These are phyloP conservation scores for Oenanthe javanica DNA, from an alignment of 140 eudicot species.

Conservation along the genomic window DNA sequence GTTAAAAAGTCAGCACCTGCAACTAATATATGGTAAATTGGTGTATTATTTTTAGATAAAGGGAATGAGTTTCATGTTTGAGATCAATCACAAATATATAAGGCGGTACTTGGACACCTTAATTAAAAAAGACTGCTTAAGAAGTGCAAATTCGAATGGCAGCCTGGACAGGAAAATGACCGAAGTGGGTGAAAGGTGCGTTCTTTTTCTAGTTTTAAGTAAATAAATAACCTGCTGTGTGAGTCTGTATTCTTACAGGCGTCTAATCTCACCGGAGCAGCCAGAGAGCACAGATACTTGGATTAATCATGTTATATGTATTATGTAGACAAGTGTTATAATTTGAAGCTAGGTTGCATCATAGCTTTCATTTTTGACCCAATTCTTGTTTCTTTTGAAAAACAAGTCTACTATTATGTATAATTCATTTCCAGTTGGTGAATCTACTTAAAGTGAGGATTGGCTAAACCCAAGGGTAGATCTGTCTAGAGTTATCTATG, in stretches of 20 bases:
- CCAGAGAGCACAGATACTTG: no score
- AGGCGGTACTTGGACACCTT: conserved; percentile 30
- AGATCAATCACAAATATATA: conserved; percentile 54
- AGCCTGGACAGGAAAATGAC: conserved; percentile 24
- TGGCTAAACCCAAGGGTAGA: no score
- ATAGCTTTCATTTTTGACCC: no score
- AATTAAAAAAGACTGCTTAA: conserved; percentile 17
- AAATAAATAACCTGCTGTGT: background rate
- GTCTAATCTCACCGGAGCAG: no score
- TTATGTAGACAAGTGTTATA: no score
- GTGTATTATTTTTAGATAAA: conserved; percentile 49
- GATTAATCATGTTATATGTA: no score
- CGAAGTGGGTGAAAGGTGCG: conserved; percentile 15
- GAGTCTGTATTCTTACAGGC: background rate
- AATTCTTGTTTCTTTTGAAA: no score
- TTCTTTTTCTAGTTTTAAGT: background rate
- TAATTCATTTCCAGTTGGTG: no score
- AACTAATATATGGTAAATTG: conserved; percentile 15
- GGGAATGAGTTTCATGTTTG: conserved; percentile 81
- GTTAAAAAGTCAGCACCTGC: background rate
- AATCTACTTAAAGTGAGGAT: no score
- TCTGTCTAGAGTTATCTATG: no score
- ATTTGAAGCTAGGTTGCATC: no score
- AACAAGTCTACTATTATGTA: no score
- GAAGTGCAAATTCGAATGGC: conserved; percentile 22